Conservation (phyloP, 768 basidiomycete genomes). For the Boletales sp. region DNA sequence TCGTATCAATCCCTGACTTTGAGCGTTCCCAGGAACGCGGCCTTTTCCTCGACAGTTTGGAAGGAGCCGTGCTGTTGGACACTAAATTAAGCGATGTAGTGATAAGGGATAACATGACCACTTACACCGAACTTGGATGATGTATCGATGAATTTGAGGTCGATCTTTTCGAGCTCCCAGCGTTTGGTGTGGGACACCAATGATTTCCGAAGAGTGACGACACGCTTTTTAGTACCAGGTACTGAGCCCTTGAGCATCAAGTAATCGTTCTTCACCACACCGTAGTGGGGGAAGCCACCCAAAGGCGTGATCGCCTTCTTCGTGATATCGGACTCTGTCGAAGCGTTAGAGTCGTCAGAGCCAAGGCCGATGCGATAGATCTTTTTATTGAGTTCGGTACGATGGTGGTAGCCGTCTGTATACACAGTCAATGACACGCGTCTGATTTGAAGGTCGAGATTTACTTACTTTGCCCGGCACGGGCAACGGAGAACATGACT, state of each 20-base stretch:
- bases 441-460: conserved; percentile 1
- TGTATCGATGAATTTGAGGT: conserved; percentile 98
- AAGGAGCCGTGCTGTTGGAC: conserved; percentile 79
- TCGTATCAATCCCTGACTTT: conserved; percentile 69
- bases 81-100: not conserved
- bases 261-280: conserved; percentile 98
- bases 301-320: conserved; percentile 93
- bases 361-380: conserved; percentile 92
- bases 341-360: conserved; percentile 74
- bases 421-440: conserved; percentile 3
- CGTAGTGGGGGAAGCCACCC: conserved; percentile 99
- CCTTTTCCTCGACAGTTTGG: conserved; percentile 97
- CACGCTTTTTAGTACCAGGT: conserved; percentile 96
- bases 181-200: conserved; percentile 96
- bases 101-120: conserved; percentile 12
- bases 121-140: conserved; percentile 95
- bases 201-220: conserved; percentile 95
- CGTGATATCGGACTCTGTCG: conserved; percentile 93
- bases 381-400: conserved; percentile 98
- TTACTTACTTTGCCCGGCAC: conserved; percentile 96
- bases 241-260: conserved; percentile 94
- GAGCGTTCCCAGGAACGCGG: conserved; percentile 89
- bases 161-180: conserved; percentile 95
- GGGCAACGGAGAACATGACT: conserved; percentile 99
- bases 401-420: conserved; percentile 93